A percentile compares a stretch with the other conserved stretches of the same genome.
These are phyloP conservation scores for Calonectria pseudoturangicola DNA, from an alignment of 2,329 filamentous ascomycete genomes.

Conservation along the genomic window DNA sequence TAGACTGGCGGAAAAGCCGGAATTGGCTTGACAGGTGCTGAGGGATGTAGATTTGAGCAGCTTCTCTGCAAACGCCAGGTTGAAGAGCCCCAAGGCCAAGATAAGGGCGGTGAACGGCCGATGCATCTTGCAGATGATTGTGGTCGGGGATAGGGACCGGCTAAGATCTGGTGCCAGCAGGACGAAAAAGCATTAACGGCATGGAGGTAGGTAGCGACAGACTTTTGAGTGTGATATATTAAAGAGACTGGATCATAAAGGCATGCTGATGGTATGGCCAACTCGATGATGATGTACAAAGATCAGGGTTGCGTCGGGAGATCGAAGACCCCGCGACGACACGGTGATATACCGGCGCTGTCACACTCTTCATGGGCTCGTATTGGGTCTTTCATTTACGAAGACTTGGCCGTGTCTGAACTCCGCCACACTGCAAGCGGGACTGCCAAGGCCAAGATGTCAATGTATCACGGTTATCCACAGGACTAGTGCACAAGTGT, in stretches of 20 bases:
- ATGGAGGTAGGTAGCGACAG: background rate
- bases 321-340: no score
- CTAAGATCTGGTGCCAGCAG: background rate
- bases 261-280: background rate
- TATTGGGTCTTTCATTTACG: background rate
- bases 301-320: no score
- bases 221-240: background rate
- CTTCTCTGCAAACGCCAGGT: constrained; percentile 69
- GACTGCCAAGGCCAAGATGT: background rate
- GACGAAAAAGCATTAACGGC: background rate
- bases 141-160: background rate
- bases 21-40: constrained; percentile 88
- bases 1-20: constrained; percentile 88
- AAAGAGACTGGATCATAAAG: background rate
- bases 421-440: background rate
- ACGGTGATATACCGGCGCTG: no score
- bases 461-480: no score
- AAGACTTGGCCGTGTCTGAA: background rate
- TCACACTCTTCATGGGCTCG: background rate
- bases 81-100: constrained; percentile 39
- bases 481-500: background rate
- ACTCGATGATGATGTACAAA: background rate
- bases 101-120: constrained; percentile 24
- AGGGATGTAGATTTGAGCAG: constrained; percentile 88
- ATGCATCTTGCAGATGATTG: background rate